Evolutionary conservation across 176 grass and related monocot genomes (phyloP), one percentile per base, ranked within the genome.

Genomic region (Leersia perrieri): DNA sequence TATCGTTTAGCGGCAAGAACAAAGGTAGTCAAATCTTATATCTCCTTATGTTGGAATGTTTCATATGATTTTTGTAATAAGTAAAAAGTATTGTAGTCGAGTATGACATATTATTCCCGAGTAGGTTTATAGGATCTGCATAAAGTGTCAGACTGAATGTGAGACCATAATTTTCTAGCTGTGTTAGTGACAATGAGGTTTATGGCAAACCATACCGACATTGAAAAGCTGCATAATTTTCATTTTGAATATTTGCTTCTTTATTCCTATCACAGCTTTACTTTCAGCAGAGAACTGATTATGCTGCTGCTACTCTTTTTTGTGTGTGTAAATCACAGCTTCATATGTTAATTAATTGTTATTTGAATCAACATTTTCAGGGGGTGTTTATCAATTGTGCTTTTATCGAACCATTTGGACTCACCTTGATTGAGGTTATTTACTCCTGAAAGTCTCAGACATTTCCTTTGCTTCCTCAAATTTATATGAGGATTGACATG

Each of bases 381-480:
- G 95, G 95, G 72, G 95, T 98, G 66, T 98, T 98, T 66, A 94
- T 98, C 70, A 98, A 98, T 86, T 94, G 92, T 79, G 95, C 92
- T 61, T 98, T 91, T 75, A 93, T 98, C 1, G 95, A 98, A 84
- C 92, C 95, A 82, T 98, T 98, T 91, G 95, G 95, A 72, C 95
- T 98, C 61, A 98, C 95, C 74, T 98, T 98, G 83, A 98, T 98
- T 62, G 95, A 98, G 95, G 95, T 98, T 70, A 10, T 35, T 31
- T 88, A 70, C 35, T 78, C 29, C 62, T 60, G 33, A 34, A 57
- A 62, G n/a, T n/a, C n/a, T n/a, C n/a, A n/a, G n/a, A n/a, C 15
- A 55, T 89, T 73, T 83, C 27, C 41, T 63, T 79, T 71, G 27
- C 10, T 71, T 76, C 9, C 33, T 40, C 68, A 36, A 32, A 34